Percentiles rank a stretch among this genome's conserved stretches.
Conservation (phyloP, 23 red algal species). For the Gracilaria domingensis region DNA sequence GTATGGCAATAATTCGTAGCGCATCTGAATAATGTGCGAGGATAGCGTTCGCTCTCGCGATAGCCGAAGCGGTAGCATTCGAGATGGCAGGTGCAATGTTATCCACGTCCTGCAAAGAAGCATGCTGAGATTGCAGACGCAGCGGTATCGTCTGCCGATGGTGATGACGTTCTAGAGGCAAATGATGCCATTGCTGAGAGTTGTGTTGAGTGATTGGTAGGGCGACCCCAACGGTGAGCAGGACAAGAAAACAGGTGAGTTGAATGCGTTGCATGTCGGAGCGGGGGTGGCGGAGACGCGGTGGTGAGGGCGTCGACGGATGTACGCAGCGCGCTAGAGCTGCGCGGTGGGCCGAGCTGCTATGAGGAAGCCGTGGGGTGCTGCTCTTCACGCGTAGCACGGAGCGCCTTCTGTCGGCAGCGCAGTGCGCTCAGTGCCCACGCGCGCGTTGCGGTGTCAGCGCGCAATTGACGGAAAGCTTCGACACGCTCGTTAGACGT, state of each 20-base stretch:
- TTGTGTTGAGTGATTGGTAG: neutral
- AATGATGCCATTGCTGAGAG: neutral
- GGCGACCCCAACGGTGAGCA: neutral
- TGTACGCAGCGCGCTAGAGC: neutral
- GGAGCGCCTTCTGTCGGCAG: too few species aligned
- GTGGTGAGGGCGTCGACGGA: neutral
- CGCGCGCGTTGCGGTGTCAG: conserved; percentile 23
- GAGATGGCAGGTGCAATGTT: conserved; percentile 51
- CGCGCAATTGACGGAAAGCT: neutral
- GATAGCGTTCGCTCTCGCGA: conserved; percentile 37
- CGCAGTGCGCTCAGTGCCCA: too few species aligned
- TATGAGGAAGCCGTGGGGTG: too few species aligned
- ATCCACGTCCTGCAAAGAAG: conserved; percentile 29
- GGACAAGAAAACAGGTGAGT: neutral
- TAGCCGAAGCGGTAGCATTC: conserved; percentile 56
- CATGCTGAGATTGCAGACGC: neutral
- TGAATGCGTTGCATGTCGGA: conserved; percentile 10
- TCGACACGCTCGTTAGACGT: too few species aligned
- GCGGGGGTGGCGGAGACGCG: neutral
- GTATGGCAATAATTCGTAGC: conserved; percentile 50
- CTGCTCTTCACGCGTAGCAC: neutral
- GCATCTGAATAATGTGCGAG: conserved; percentile 42
- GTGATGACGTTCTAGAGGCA: neutral
- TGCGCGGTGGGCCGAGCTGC: neutral
- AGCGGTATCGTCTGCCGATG: neutral